These are phyloP conservation scores for Ustilago esculenta DNA, from an alignment of 1,284 basidiomycete species.

Conservation along the genomic window DNA sequence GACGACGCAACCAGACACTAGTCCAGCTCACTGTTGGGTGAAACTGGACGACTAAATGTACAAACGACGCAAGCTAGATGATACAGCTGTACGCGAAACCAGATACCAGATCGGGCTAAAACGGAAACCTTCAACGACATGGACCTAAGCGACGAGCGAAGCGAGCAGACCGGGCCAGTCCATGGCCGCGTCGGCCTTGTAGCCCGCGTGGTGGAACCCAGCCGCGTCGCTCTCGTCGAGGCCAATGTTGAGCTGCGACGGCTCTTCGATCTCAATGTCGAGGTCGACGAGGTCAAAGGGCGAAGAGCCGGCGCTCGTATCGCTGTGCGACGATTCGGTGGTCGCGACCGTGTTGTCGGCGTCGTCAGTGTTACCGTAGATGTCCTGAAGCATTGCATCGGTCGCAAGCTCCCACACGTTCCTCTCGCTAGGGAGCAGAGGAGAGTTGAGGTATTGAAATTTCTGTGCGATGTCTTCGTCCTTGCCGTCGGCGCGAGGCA, in stretches of 20 bases:
- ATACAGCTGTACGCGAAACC: too few species aligned
- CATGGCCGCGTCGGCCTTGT: slow-evolving; percentile 16
- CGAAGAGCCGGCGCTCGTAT: slow-evolving; percentile 34
- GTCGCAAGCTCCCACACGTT: slow-evolving; percentile 45
- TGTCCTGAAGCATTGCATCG: slow-evolving; percentile 45
- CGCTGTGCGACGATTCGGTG: slow-evolving; percentile 12
- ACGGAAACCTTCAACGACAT: too few species aligned
- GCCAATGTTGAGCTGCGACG: slow-evolving; percentile 33
- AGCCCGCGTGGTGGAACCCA: not conserved
- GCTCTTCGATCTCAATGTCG: slow-evolving; percentile 51
- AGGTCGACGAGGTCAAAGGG: slow-evolving; percentile 47
- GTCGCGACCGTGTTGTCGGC: slow-evolving; percentile 9
- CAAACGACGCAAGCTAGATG: too few species aligned
- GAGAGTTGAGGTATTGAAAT: slow-evolving; percentile 39
- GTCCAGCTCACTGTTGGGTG: too few species aligned
- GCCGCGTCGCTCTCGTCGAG: slow-evolving; percentile 15
- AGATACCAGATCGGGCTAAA: slow-evolving; percentile 22
- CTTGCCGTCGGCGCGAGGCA: slow-evolving; percentile 19
- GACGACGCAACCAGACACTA: too few species aligned
- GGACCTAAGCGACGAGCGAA: slow-evolving; percentile 26
- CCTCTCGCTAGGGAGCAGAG: slow-evolving; percentile 29
- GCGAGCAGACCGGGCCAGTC: slow-evolving; percentile 38
- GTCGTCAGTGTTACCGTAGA: slow-evolving; percentile 23
- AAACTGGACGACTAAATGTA: too few species aligned
- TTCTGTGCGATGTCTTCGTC: slow-evolving; percentile 15